phyloP scores from a whole-genome alignment of 192 early-diverging fungal species.

The Coemansia asiatica region DNA sequence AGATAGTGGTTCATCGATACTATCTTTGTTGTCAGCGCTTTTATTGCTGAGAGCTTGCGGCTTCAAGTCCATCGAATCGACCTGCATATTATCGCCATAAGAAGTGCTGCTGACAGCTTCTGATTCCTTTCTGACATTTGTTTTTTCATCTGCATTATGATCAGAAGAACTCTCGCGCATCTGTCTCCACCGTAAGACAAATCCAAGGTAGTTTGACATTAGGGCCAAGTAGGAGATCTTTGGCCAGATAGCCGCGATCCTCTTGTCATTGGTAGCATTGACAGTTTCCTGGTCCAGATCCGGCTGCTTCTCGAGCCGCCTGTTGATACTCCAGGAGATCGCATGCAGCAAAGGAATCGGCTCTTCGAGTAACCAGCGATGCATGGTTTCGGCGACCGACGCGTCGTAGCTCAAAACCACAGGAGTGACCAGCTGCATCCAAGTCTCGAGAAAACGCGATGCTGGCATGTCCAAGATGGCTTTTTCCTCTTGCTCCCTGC shows the following conservation, averaged over 20 bases:
- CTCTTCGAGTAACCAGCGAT: slow-evolving; percentile 25
- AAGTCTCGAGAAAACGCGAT: slow-evolving; percentile 29
- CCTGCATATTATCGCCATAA: not conserved
- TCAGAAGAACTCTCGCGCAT: not conserved
- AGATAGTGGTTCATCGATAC: too few relatives aligned
- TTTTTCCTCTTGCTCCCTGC: slow-evolving; percentile 30
- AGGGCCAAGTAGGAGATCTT: slow-evolving; percentile 25
- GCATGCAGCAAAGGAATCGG: slow-evolving; percentile 4
- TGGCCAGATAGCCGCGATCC: slow-evolving; percentile 10
- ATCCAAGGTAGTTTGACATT: slow-evolving; percentile 33
- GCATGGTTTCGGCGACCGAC: slow-evolving; percentile 26
- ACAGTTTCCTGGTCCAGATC: slow-evolving; percentile 18
- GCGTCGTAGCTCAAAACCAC: slow-evolving; percentile 21
- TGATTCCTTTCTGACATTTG: not conserved
- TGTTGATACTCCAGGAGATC: slow-evolving; percentile 17
- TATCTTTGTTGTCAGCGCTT: not conserved
- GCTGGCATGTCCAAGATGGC: slow-evolving; percentile 30
- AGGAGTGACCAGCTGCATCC: slow-evolving; percentile 34
- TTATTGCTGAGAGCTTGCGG: too few relatives aligned
- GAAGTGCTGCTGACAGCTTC: not conserved
- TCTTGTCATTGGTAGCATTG: not conserved
- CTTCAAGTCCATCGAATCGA: not conserved
- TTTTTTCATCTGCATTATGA: not conserved
- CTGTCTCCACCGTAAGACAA: slow-evolving; percentile 37
- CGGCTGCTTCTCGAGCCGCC: slow-evolving; percentile 46